Conservation (phyloP, 192 early-diverging fungal genomes). For the Backusella morwellensis region DNA sequence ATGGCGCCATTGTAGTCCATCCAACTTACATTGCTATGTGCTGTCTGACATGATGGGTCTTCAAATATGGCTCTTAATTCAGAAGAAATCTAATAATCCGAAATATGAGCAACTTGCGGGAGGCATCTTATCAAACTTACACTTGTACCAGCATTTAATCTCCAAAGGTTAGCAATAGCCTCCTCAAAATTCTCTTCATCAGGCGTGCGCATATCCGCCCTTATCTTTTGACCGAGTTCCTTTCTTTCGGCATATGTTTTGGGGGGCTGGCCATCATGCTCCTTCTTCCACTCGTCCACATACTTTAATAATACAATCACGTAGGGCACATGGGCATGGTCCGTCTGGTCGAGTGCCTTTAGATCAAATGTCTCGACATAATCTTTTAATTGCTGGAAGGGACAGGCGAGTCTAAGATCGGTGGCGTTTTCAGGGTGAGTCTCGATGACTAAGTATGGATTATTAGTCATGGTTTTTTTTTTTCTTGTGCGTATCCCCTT, state of each 20-base stretch:
- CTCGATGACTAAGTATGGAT: constrained; percentile 72
- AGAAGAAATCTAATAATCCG: constrained; percentile 41
- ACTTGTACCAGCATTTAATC: constrained; percentile 19
- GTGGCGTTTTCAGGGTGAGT: constrained; percentile 75
- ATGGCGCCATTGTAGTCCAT: too few species aligned
- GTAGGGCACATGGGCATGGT: constrained; percentile 83
- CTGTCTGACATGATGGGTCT: constrained; percentile 51
- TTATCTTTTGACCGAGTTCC: constrained; percentile 64
- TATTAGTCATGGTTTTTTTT: neutral
- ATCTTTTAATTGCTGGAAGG: constrained; percentile 69
- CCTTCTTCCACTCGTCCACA: constrained; percentile 69
- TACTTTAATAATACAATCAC: constrained; percentile 78
- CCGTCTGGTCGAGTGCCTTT: constrained; percentile 58
- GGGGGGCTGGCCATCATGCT: constrained; percentile 63
- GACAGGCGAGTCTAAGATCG: constrained; percentile 82
- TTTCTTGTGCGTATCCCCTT: neutral
- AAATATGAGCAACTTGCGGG: neutral
- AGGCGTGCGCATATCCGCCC: constrained; percentile 48
- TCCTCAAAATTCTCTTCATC: constrained; percentile 93
- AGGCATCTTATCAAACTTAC: neutral
- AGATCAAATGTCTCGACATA: constrained; percentile 72
- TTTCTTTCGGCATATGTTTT: constrained; percentile 58
- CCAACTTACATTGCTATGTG: constrained; percentile 24
- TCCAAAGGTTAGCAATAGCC: constrained; percentile 65
- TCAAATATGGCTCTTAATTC: constrained; percentile 53